Conservation (phyloP, 2,329 filamentous ascomycete genomes). For the Plenodomus tracheiphilus region DNA sequence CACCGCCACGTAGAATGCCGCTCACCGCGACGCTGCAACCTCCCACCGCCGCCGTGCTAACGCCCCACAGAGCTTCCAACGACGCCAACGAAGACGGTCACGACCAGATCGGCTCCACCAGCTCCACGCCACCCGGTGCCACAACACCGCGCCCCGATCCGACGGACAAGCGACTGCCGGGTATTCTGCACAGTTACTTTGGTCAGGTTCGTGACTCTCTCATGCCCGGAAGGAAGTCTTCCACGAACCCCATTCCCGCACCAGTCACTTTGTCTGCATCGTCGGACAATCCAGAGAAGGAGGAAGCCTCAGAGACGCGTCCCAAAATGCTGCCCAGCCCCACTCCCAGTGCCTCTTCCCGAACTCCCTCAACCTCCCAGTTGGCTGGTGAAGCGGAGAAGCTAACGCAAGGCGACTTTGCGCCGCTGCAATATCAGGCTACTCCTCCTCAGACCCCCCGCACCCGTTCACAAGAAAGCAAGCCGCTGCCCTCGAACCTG, state of each 20-base stretch:
- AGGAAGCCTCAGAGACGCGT: conserved; percentile 28
- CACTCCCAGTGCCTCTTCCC: conserved; percentile 51
- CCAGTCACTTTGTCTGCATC: conserved; percentile 27
- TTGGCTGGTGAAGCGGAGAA: conserved; percentile 72
- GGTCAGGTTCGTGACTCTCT: conserved; percentile 91
- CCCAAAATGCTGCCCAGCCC: conserved; percentile 59
- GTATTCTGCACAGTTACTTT: conserved; percentile 95
- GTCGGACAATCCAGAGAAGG: conserved; percentile 20
- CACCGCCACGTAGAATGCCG: conserved; percentile 9
- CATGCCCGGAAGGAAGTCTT: conserved; percentile 49
- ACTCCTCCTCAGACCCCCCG: conserved; percentile 88
- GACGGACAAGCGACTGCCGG: conserved; percentile 90
- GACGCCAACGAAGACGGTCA: conserved; percentile 74
- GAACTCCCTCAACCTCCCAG: conserved; percentile 59
- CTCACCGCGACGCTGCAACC: conserved; percentile 20
- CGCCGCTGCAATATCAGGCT: conserved; percentile 72
- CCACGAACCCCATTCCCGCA: conserved; percentile 45
- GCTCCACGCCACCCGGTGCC: conserved; percentile 86
- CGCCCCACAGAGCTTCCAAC: conserved; percentile 52
- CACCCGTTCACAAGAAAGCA: conserved; percentile 72
- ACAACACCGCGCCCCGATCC: conserved; percentile 92
- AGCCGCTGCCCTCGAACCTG: conserved; percentile 47
- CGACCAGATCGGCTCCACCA: conserved; percentile 77
- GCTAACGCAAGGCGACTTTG: conserved; percentile 81
- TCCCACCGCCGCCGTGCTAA: conserved; percentile 39